phyloP scores from a whole-genome alignment of 2,329 filamentous ascomycete genomes.

The Talaromyces sp. region DNA sequence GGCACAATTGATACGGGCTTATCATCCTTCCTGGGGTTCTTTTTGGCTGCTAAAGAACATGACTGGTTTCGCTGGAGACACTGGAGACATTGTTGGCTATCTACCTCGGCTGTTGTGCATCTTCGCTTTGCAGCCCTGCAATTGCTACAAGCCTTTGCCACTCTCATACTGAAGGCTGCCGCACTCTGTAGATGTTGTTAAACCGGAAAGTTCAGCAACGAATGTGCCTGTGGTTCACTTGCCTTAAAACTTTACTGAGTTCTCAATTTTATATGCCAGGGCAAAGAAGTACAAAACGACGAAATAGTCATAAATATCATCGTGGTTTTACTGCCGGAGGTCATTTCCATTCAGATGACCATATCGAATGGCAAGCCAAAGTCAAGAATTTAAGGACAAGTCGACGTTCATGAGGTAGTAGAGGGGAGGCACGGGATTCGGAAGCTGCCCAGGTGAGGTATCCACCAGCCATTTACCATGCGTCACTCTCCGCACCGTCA shows the following conservation, averaged over 20 bases:
- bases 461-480: neutral
- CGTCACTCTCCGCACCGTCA: constrained; percentile 5
- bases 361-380: neutral
- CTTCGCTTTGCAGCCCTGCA: constrained; percentile 8
- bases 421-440: neutral
- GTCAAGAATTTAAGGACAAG: neutral
- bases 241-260: neutral
- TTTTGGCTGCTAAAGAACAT: neutral
- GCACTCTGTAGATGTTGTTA: neutral
- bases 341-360: neutral
- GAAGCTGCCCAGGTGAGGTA: neutral
- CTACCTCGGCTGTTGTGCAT: constrained; percentile 5
- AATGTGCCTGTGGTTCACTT: neutral
- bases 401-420: neutral
- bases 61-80: constrained; percentile 2
- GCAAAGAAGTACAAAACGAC: neutral
- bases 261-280: neutral
- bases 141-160: constrained; percentile 9
- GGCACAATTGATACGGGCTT: neutral
- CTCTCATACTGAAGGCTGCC: neutral
- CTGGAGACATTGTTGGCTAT: constrained; percentile 1
- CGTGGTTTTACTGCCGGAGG: neutral
- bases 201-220: neutral
- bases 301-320: neutral
- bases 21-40: neutral